Conservation (phyloP, 148 eudicot species). For the Rhododendron henanense region DNA sequence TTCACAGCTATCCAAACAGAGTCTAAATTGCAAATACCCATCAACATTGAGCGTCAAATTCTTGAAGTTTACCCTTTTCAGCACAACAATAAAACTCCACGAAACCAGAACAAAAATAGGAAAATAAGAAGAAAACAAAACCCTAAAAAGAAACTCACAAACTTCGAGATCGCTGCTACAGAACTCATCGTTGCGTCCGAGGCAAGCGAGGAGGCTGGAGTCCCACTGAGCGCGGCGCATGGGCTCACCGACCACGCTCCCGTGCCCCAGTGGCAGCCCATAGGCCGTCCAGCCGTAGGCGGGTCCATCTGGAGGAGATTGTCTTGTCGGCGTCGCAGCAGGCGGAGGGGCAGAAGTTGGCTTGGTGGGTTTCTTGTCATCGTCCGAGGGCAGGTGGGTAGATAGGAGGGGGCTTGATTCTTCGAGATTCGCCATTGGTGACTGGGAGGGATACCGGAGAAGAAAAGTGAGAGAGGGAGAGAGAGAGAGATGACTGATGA, state of each 20-base stretch:
- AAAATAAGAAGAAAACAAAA: neutral
- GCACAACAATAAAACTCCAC: neutral
- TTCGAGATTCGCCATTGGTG: slow-evolving; percentile 38
- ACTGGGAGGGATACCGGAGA: neutral
- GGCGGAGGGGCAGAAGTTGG: slow-evolving; percentile 10
- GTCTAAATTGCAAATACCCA: neutral
- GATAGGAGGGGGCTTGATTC: slow-evolving; percentile 58
- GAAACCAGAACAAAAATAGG: neutral
- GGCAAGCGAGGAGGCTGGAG: slow-evolving; percentile 52
- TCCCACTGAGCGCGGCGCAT: slow-evolving; percentile 49
- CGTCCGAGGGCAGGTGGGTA: neutral
- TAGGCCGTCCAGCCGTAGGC: slow-evolving; percentile 59
- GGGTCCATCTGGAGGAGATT: slow-evolving; percentile 1
- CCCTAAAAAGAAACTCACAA: too few species aligned
- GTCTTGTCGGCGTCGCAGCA: neutral
- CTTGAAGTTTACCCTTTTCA: neutral
- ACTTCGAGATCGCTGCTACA: slow-evolving; percentile 72
- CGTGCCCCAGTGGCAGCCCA: slow-evolving; percentile 46
- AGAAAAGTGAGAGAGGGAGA: neutral
- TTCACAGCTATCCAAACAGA: neutral
- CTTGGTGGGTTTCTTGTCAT: neutral
- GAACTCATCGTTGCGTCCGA: slow-evolving; percentile 68
- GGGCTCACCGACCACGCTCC: slow-evolving; percentile 34
- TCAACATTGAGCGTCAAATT: neutral
- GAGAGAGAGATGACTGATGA: neutral